Evolutionary conservation across 2,329 filamentous ascomycete species (phyloP).

Genomic region (Didymella arachidicola): DNA sequence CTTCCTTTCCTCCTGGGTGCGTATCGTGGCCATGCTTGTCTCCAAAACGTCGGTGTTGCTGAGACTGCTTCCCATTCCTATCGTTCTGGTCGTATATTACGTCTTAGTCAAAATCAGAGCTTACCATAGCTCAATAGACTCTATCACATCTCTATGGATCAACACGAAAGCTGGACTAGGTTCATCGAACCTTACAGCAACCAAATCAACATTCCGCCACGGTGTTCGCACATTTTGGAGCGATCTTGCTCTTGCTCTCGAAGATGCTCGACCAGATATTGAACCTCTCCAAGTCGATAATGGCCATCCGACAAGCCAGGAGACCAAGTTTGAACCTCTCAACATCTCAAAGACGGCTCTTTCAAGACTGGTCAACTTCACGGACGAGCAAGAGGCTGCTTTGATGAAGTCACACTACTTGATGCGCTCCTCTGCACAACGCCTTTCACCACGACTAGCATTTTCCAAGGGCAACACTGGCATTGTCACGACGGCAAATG

Average conservation of each 20-base stretch:
- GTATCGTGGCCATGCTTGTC: not conserved
- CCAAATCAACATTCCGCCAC: conserved; percentile 6
- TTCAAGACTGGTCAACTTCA: conserved; percentile 28
- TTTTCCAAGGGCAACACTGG: conserved; percentile 55
- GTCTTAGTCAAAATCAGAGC: not conserved
- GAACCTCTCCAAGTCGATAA: conserved; percentile 22
- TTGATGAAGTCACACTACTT: conserved; percentile 31
- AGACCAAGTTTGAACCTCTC: conserved; percentile 25
- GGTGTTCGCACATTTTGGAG: conserved; percentile 5
- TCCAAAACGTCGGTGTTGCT: conserved; percentile 4
- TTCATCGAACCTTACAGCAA: conserved; percentile 5
- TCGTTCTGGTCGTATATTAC: conserved; percentile 4
- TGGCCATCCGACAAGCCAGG: conserved; percentile 8
- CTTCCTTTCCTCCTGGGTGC: not conserved
- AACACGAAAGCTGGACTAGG: not conserved
- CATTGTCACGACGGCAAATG: conserved; percentile 61
- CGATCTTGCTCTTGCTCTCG: conserved; percentile 8
- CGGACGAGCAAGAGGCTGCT: conserved; percentile 28
- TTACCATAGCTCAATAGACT: not conserved
- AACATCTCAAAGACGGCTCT: conserved; percentile 19
- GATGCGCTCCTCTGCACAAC: conserved; percentile 31
- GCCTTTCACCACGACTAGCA: conserved; percentile 42
- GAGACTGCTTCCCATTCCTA: conserved; percentile 9
- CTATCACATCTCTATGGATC: not conserved
- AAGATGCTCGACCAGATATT: conserved; percentile 27